Conservation (phyloP, 257 asterid species). For the Penstemon davidsonii region DNA sequence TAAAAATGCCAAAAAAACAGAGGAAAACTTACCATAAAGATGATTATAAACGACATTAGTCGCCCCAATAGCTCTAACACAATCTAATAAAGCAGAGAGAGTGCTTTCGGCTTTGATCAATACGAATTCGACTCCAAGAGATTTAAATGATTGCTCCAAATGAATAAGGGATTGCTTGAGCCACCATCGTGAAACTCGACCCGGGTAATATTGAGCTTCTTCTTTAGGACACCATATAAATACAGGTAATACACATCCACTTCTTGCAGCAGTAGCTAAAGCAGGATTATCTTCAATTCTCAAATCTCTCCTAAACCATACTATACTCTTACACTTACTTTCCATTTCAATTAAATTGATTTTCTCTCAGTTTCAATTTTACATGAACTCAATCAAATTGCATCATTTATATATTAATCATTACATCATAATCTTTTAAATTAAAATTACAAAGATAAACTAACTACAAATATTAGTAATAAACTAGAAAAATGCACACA, state of each 20-base stretch:
- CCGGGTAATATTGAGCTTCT: conserved; percentile 78
- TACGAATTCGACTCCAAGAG: conserved; percentile 78
- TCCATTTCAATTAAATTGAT: conserved; percentile 43
- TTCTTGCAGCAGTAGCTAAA: conserved; percentile 80
- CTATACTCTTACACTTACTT: conserved; percentile 57
- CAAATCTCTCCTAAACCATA: conserved; percentile 98
- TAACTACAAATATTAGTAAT: too few species aligned
- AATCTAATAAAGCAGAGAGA: conserved; percentile 62
- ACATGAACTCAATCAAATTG: too few species aligned
- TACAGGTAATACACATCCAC: conserved; percentile 68
- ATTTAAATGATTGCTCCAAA: conserved; percentile 65
- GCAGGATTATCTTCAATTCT: conserved; percentile 95
- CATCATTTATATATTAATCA: too few species aligned
- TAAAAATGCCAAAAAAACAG: background rate
- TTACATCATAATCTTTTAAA: too few species aligned
- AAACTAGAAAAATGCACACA: too few species aligned
- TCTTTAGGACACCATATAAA: conserved; percentile 94
- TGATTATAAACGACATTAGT: conserved; percentile 76
- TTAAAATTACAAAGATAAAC: too few species aligned
- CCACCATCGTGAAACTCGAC: conserved; percentile 98
- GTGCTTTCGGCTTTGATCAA: conserved; percentile 73
- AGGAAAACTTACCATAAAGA: conserved; percentile 66
- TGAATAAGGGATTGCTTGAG: conserved; percentile 80
- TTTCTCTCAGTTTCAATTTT: background rate
- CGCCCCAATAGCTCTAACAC: conserved; percentile 67